Conservation (phyloP, 805 yeast species). For the Hanseniaspora hatyaiensis region DNA sequence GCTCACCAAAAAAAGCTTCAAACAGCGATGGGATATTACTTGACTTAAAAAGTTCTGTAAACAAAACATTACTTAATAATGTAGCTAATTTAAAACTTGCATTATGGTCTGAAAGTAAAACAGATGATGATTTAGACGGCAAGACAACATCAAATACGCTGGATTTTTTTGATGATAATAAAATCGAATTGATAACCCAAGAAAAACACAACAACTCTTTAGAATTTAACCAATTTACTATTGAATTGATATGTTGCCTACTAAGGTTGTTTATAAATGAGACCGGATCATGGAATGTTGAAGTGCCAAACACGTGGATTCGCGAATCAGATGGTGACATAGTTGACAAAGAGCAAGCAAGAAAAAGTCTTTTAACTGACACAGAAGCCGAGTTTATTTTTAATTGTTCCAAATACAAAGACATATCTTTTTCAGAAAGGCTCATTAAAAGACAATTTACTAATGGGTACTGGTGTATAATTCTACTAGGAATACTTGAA, state of each 20-base stretch:
- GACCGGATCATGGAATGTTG: slow-evolving; percentile 27
- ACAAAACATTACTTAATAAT: too few relatives aligned
- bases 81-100: too few relatives aligned
- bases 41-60: too few relatives aligned
- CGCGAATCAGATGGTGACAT: slow-evolving; percentile 13
- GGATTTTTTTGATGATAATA: too few relatives aligned
- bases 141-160: too few relatives aligned
- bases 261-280: slow-evolving; percentile 28
- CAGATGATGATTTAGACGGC: not conserved
- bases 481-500: slow-evolving; percentile 56
- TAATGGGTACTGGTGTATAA: slow-evolving; percentile 78
- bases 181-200: too few relatives aligned
- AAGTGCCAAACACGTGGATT: slow-evolving; percentile 27
- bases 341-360: slow-evolving; percentile 13
- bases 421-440: slow-evolving; percentile 65
- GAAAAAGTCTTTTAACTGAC: slow-evolving; percentile 18
- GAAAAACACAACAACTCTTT: too few relatives aligned
- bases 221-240: slow-evolving; percentile 23
- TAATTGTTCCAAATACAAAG: slow-evolving; percentile 42
- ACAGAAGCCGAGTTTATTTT: slow-evolving; percentile 26
- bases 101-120: too few relatives aligned
- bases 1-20: too few relatives aligned
- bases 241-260: slow-evolving; percentile 26
- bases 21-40: too few relatives aligned
- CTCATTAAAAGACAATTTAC: slow-evolving; percentile 60